Evolutionary conservation across 768 basidiomycete species (phyloP), one percentile per base, ranked within the genome.

Genomic region (Hortiboletus flavorubellus): DNA sequence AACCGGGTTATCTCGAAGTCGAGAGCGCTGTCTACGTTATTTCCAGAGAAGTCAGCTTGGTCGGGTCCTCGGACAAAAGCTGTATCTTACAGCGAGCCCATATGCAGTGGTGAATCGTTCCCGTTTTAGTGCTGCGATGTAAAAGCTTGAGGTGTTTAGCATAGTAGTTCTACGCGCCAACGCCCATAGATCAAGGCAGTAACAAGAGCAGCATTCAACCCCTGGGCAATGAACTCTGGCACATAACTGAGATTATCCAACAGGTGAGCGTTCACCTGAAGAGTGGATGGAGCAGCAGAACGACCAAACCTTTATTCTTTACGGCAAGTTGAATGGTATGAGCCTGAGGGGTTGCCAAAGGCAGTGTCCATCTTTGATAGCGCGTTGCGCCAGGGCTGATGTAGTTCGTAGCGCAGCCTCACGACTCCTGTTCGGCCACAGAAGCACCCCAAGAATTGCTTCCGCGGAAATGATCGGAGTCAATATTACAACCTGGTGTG

Each of bases 21-120:
- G 14, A 83, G 61, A 23, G 73, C 73, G 38, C 34, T 26, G 26
- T 26, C 26, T 26, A 26, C 21, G 1, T 21, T 21, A 5, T 26
- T 26, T 26, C 26, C 26, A 26, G 26, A 26, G 26, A 26, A 26
- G 26, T 26, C 26, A 26, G 26, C 26, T 38, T 42, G 33, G 41
- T 16, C 3, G 14, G 16, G 40, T 44, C 18, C 49, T 43, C 2
- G 12, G 10, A 34, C 29, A 21, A 31, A 10, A 5, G 31, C 9
- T 5, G 16, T 0, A 18, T 39, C 59, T 59, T 43, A 61, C 66
- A 75, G 76, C 76, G 21, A 82, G 72, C 2, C 81, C 81, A 58
- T 75, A 26, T 5, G 26, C 59, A 14, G 78, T 72, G 5, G 77
- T 64, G 7, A 80, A 41, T 11, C 31, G 9, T 10, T 33, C 2